A percentile compares a stretch with the other conserved stretches of the same genome.
phyloP scores from a whole-genome alignment of 2,329 filamentous ascomycete species.

The Fusarium secorum region DNA sequence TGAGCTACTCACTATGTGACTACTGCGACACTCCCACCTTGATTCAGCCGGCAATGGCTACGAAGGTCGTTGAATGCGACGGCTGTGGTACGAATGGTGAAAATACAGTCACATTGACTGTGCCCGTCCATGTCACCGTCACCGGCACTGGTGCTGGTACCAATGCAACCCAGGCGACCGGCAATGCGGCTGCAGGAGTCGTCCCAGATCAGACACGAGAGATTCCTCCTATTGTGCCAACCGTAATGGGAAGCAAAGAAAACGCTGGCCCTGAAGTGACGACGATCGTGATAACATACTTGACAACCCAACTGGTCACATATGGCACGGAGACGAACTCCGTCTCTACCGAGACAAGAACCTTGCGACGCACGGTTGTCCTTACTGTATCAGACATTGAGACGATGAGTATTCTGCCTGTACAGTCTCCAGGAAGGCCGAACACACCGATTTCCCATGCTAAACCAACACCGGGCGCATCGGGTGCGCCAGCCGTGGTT shows the following conservation, averaged over 20 bases:
- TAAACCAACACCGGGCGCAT: constrained; percentile 23
- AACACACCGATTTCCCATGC: not conserved
- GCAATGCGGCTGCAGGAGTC: not conserved
- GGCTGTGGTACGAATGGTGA: constrained; percentile 37
- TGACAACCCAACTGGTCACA: constrained; percentile 17
- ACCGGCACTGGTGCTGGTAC: not conserved
- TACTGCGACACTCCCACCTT: constrained; percentile 32
- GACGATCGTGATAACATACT: constrained; percentile 23
- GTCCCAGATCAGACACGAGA: not conserved
- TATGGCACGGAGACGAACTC: constrained; percentile 12
- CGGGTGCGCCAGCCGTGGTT: not conserved
- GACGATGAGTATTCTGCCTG: constrained; percentile 15
- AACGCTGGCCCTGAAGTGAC: constrained; percentile 3
- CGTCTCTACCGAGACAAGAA: constrained; percentile 17
- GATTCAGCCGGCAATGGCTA: constrained; percentile 33
- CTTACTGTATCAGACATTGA: constrained; percentile 3
- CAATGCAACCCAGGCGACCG: not conserved
- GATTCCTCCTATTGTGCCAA: constrained; percentile 10
- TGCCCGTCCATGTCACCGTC: constrained; percentile 26
- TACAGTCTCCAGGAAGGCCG: not conserved
- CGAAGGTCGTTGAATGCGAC: constrained; percentile 32
- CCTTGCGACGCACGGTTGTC: constrained; percentile 21
- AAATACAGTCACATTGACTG: constrained; percentile 35
- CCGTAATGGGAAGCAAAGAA: not conserved
- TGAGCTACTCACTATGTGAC: constrained; percentile 36